A percentile compares a stretch with the other conserved stretches of the same genome.
These are phyloP conservation scores for Alternaria gansuensis DNA, from an alignment of 2,329 filamentous ascomycete species.

Conservation along the genomic window DNA sequence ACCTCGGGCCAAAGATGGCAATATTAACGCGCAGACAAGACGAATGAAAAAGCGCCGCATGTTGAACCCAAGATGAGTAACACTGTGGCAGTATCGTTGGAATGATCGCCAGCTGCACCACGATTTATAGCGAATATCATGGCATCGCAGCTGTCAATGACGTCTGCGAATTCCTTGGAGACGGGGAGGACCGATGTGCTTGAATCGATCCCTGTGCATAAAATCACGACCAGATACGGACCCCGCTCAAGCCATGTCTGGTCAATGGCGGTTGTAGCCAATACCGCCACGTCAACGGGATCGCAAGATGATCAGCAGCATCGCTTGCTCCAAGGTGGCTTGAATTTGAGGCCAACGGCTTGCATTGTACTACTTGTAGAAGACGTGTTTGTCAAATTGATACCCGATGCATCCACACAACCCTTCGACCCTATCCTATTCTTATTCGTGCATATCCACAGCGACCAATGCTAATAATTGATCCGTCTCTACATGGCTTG, in stretches of 20 bases:
- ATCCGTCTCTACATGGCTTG: not conserved
- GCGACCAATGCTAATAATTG: not conserved
- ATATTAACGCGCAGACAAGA: constrained; percentile 4
- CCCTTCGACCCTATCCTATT: not conserved
- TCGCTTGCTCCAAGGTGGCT: not conserved
- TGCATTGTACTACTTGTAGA: not conserved
- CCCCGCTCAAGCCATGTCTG: not conserved
- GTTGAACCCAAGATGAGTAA: not conserved
- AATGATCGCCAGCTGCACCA: not conserved
- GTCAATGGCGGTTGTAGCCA: not conserved
- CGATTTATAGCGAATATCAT: not conserved
- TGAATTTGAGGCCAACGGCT: not conserved
- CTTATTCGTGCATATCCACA: not conserved
- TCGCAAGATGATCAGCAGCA: not conserved
- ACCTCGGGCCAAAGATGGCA: constrained; percentile 19
- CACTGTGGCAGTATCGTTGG: too few species aligned
- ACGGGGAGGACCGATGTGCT: not conserved
- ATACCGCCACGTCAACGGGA: too few species aligned
- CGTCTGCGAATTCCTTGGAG: not conserved
- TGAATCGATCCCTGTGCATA: not conserved
- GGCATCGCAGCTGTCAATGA: not conserved
- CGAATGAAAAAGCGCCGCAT: constrained; percentile 11
- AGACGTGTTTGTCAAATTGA: too few species aligned
- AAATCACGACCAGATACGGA: not conserved
- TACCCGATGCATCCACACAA: not conserved